These are phyloP conservation scores for Saccharomyces hybrid DNA, from an alignment of 1,139 yeast genomes.

Conservation along the genomic window DNA sequence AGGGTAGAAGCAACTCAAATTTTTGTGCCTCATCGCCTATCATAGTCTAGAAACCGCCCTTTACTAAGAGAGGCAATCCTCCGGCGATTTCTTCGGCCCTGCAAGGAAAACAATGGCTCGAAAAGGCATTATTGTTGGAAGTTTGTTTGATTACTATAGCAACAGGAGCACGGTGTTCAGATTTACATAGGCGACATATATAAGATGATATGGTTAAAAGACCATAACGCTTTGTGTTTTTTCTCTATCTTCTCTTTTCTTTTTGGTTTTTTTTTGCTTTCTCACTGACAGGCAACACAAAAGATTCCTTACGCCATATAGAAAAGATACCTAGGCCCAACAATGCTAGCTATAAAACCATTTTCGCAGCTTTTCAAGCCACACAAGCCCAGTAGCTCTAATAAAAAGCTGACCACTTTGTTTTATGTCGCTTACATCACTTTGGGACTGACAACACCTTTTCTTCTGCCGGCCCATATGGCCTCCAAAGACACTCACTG, in stretches of 20 bases:
- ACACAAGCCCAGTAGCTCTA: not conserved
- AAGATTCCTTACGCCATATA: not conserved
- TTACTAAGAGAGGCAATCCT: not conserved
- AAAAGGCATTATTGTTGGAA: not conserved
- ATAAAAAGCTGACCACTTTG: not conserved
- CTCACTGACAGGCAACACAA: no score
- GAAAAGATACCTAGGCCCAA: not conserved
- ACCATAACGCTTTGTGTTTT: not conserved
- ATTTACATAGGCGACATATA: not conserved
- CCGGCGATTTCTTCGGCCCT: not conserved
- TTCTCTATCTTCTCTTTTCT: not conserved
- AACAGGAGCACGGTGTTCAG: not conserved
- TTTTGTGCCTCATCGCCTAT: not conserved
- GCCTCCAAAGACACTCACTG: conserved; percentile 8
- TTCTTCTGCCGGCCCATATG: conserved; percentile 23
- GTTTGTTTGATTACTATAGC: not conserved
- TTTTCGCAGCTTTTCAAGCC: not conserved
- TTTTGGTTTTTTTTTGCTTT: not conserved
- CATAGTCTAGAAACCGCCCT: not conserved
- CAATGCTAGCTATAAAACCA: not conserved
- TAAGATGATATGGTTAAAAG: not conserved
- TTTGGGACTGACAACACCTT: conserved; percentile 27
- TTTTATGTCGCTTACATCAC: conserved; percentile 18
- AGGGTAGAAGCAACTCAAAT: not conserved
- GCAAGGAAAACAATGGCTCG: not conserved